phyloP scores from a whole-genome alignment of 2,329 filamentous ascomycete genomes.

The Nannizziopsis barbatae region DNA sequence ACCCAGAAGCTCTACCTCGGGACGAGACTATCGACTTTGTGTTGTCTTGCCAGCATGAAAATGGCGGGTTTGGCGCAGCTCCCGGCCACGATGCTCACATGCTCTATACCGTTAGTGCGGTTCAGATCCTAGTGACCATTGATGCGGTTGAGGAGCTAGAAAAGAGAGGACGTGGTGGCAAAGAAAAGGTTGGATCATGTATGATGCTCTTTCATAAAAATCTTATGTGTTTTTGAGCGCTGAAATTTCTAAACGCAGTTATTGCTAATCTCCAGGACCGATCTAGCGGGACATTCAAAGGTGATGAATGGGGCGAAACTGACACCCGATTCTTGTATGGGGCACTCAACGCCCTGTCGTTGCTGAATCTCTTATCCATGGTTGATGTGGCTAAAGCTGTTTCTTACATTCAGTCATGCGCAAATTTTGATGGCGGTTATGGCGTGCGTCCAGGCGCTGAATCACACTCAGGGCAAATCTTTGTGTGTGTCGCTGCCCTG shows the following conservation, averaged over 20 bases:
- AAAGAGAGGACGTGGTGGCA: conserved; percentile 52
- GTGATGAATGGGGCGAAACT: conserved; percentile 92
- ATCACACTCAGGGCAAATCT: conserved; percentile 90
- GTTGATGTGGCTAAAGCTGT: conserved; percentile 74
- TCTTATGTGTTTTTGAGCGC: background rate
- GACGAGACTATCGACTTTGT: conserved; percentile 80
- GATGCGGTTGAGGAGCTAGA: conserved; percentile 80
- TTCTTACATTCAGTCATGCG: conserved; percentile 65
- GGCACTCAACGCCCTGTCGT: conserved; percentile 76
- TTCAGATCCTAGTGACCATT: conserved; percentile 81
- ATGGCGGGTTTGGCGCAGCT: conserved; percentile 84
- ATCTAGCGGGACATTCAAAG: conserved; percentile 75
- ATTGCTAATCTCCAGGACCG: conserved; percentile 72
- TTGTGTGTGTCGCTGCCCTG: conserved; percentile 81
- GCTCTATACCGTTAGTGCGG: conserved; percentile 87
- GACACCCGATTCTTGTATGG: conserved; percentile 92
- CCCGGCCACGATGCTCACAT: conserved; percentile 93
- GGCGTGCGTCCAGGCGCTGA: conserved; percentile 82
- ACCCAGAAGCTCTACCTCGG: conserved; percentile 69
- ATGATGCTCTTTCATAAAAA: conserved; percentile 31
- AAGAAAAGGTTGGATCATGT: conserved; percentile 68
- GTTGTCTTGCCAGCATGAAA: conserved; percentile 82
- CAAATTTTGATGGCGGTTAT: conserved; percentile 91
- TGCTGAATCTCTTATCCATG: conserved; percentile 61
- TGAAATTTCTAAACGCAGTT: conserved; percentile 38